Evolutionary conservation across 1,284 basidiomycete species (phyloP), one percentile per base, ranked within the genome.

Genomic region (Pisolithus thermaeus): DNA sequence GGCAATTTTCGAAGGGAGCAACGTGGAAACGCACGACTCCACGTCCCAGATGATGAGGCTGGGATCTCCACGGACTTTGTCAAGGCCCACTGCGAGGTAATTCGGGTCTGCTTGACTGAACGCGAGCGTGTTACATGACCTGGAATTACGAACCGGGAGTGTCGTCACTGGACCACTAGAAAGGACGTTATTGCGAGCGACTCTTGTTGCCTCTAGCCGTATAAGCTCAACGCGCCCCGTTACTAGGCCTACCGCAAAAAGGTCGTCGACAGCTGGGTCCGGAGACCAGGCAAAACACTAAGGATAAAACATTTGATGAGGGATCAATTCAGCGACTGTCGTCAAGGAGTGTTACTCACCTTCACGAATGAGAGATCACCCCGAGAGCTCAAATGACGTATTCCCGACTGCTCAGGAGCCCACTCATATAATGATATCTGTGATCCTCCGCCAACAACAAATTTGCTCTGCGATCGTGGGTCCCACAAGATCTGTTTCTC

Each of bases 251-350:
- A 90, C 78, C 18, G 89, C 88, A 22, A 90, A 66, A 0, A 91
- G 71, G 64, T 91, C 87, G 52, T 87, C 79, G 50, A 81, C 77
- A 12, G 70, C 59, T 12, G 80, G 74, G 61, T 87, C 83, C 22
- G 87, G 83, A 40, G 85, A 90, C 85, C 87, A 89, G 0, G 84
- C 80, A 61, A 90, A 84, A 57, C 87, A 89, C 87, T 90, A 52
- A 23, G 35, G 3, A n/a, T 30, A n/a, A 8, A 42, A 43, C 25
- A 23, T 3, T 18, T 25, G 27, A 16, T 28, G 27, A 25, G 16
- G 22, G 11, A 4, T 39, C 14, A n/a, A 20, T 39, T 39, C 11
- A 39, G 8, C 2, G 32, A 9, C 23, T 9, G 9, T 12, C 20
- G 11, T 27, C 18, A 16, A n/a, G 27, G n/a, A n/a, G 44, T 32